Conservation (phyloP, 2,329 filamentous ascomycete genomes). For the Xylariaceae sp. region DNA sequence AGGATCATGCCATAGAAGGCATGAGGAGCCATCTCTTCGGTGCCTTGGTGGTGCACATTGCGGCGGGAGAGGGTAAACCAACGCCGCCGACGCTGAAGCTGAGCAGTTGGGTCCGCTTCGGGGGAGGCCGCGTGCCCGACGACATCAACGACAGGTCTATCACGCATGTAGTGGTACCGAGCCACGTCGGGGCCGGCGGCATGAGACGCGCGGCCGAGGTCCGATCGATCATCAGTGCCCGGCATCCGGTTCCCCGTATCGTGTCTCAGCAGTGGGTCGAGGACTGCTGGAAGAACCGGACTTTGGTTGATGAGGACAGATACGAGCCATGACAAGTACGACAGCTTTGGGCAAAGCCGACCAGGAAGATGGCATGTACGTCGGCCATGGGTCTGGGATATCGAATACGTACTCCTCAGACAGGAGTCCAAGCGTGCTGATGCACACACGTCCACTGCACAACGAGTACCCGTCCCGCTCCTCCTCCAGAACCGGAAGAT, state of each 20-base stretch:
- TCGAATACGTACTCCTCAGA: too few relatives aligned
- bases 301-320: slow-evolving; percentile 70
- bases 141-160: slow-evolving; percentile 43
- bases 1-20: slow-evolving; percentile 44
- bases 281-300: slow-evolving; percentile 72
- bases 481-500: too few relatives aligned
- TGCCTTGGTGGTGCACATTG: slow-evolving; percentile 35
- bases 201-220: slow-evolving; percentile 36
- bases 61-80: slow-evolving; percentile 20
- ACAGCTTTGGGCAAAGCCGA: too few relatives aligned
- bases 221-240: slow-evolving; percentile 35
- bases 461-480: too few relatives aligned
- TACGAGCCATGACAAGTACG: slow-evolving; percentile 34
- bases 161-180: slow-evolving; percentile 67
- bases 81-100: slow-evolving; percentile 35
- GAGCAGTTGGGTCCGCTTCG: slow-evolving; percentile 58
- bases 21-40: slow-evolving; percentile 47
- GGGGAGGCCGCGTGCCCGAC: slow-evolving; percentile 51
- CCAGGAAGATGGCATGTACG: too few relatives aligned
- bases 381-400: too few relatives aligned
- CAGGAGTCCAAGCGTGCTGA: too few relatives aligned
- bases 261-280: slow-evolving; percentile 67
- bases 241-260: slow-evolving; percentile 54
- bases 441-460: too few relatives aligned
- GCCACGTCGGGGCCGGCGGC: slow-evolving; percentile 27